Percentiles rank a stretch among this genome's conserved stretches.
These are phyloP conservation scores for Fusarium protoensiforme DNA, from an alignment of 2,329 filamentous ascomycete species.

Conservation along the genomic window DNA sequence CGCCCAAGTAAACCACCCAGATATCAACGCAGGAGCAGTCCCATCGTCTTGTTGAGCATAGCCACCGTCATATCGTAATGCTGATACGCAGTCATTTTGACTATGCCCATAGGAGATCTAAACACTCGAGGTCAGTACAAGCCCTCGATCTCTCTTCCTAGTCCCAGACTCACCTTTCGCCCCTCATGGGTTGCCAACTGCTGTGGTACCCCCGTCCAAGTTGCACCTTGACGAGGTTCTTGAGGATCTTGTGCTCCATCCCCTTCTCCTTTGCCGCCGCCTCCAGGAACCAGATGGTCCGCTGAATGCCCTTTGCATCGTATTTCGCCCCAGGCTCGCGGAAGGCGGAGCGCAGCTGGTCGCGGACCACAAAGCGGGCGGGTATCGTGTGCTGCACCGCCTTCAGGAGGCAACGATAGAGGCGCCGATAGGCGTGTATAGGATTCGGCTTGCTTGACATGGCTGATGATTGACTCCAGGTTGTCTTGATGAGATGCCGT, in stretches of 20 bases:
- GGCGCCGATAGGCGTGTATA: slow-evolving; percentile 73
- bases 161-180: background rate
- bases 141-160: slow-evolving; percentile 29
- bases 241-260: slow-evolving; percentile 77
- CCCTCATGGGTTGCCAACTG: background rate
- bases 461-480: background rate
- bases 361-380: slow-evolving; percentile 70
- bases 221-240: slow-evolving; percentile 67
- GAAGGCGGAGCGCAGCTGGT: slow-evolving; percentile 70
- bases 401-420: slow-evolving; percentile 74
- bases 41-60: slow-evolving; percentile 81
- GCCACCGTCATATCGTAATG: slow-evolving; percentile 76
- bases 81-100: slow-evolving; percentile 55
- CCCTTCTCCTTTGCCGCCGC: slow-evolving; percentile 72
- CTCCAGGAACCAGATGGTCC: slow-evolving; percentile 77
- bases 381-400: slow-evolving; percentile 79
- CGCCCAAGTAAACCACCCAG: background rate
- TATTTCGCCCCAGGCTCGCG: slow-evolving; percentile 57
- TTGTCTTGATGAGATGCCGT: background rate
- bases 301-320: slow-evolving; percentile 64
- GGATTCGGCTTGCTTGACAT: slow-evolving; percentile 55
- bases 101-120: slow-evolving; percentile 32
- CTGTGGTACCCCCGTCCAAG: slow-evolving; percentile 18
- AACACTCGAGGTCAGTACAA: slow-evolving; percentile 1
- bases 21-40: slow-evolving; percentile 65